Percentiles rank a stretch among this genome's conserved stretches.
Conservation (phyloP, 495 filamentous ascomycete species). For the Eremomyces bilateralis region DNA sequence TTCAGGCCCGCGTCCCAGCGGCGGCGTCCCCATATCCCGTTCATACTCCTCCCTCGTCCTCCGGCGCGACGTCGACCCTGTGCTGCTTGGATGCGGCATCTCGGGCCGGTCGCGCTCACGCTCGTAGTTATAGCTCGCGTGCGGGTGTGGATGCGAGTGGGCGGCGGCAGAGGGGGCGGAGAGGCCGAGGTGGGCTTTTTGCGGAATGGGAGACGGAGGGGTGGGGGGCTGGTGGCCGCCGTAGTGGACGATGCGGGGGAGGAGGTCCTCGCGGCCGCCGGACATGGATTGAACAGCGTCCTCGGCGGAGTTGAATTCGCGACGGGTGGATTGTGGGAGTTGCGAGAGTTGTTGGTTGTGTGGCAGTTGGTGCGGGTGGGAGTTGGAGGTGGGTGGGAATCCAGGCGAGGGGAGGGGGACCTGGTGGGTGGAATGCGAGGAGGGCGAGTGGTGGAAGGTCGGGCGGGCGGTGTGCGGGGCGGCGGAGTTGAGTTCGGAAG, state of each 20-base stretch:
- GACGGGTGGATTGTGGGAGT: constrained; percentile 24
- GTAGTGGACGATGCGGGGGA: constrained; percentile 89
- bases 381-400: constrained; percentile 18
- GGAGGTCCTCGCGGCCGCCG: constrained; percentile 72
- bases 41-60: constrained; percentile 5
- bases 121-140: constrained; percentile 17
- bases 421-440: constrained; percentile 49
- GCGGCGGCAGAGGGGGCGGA: constrained; percentile 3
- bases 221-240: constrained; percentile 78
- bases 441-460: constrained; percentile 25
- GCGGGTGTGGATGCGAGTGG: constrained; percentile 9
- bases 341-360: constrained; percentile 19
- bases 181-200: constrained; percentile 1
- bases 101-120: constrained; percentile 60
- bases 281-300: constrained; percentile 79
- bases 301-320: constrained; percentile 89
- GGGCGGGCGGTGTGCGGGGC: background rate
- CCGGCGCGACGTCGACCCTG: constrained; percentile 40
- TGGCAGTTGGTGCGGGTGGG: background rate
- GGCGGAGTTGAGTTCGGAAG: constrained; percentile 32
- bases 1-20: constrained; percentile 1
- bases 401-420: constrained; percentile 63
- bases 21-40: constrained; percentile 4
- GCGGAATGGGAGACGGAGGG: constrained; percentile 57
- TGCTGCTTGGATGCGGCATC: constrained; percentile 70